These are phyloP conservation scores for Fraxinus floribunda DNA, from an alignment of 305 asterid genomes.

Conservation along the genomic window DNA sequence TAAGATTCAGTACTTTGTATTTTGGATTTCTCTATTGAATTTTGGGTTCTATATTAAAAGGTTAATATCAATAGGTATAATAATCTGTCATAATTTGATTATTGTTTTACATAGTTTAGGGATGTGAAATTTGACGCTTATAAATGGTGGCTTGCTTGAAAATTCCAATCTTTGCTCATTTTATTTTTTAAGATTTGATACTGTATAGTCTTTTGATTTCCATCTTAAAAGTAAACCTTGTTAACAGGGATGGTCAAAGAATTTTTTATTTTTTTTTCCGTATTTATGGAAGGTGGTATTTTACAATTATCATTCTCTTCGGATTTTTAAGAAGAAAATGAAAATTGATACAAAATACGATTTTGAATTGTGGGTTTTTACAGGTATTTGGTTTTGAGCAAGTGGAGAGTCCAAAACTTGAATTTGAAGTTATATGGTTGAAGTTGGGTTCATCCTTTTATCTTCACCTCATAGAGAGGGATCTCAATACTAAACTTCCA, in stretches of 20 bases:
- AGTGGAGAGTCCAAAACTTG: conserved; percentile 63
- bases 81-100: neutral
- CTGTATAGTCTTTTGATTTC: neutral
- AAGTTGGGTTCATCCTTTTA: conserved; percentile 56
- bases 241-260: neutral
- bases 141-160: too few species aligned
- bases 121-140: neutral
- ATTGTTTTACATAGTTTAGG: neutral
- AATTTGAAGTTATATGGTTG: conserved; percentile 73
- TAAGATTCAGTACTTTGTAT: neutral
- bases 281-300: neutral
- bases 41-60: neutral
- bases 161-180: too few species aligned
- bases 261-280: too few species aligned
- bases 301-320: neutral
- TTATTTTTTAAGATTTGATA: neutral
- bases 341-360: neutral
- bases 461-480: conserved; percentile 82
- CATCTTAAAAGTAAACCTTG: too few species aligned
- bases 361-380: conserved; percentile 5
- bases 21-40: neutral
- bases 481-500: conserved; percentile 65
- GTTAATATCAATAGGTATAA: neutral
- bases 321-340: too few species aligned
- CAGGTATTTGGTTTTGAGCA: conserved; percentile 78